Evolutionary conservation across 1,139 yeast genomes (phyloP).

Genomic region (Saccharomycopsis crataegensis): DNA sequence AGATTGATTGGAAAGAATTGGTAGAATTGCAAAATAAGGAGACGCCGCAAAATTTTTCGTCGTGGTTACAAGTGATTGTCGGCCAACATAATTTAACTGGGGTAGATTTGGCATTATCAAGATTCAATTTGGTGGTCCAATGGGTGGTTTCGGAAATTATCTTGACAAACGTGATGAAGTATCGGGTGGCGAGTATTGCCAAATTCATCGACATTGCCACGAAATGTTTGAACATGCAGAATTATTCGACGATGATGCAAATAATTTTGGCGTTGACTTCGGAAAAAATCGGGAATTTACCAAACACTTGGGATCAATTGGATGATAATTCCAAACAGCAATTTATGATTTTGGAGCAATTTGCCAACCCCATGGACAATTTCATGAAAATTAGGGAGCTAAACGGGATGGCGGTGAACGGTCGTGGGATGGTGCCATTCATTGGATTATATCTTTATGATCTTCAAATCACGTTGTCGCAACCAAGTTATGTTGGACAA

Average conservation of each 20-base stretch:
- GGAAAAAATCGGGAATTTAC: constrained; percentile 51
- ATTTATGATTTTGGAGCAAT: constrained; percentile 55
- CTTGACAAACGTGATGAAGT: constrained; percentile 50
- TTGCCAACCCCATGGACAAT: constrained; percentile 58
- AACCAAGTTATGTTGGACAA: not conserved
- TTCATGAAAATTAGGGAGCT: constrained; percentile 59
- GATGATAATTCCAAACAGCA: constrained; percentile 49
- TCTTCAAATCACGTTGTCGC: constrained; percentile 42
- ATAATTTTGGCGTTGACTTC: constrained; percentile 79
- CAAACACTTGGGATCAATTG: constrained; percentile 68
- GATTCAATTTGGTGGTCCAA: constrained; percentile 83
- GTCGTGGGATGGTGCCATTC: constrained; percentile 83
- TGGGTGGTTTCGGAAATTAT: constrained; percentile 90
- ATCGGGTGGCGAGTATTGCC: constrained; percentile 62
- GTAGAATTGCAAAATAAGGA: constrained; percentile 37
- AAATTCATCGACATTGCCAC: constrained; percentile 83
- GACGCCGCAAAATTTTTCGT: constrained; percentile 64
- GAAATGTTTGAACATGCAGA: constrained; percentile 62
- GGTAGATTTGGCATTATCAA: constrained; percentile 72
- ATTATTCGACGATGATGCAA: constrained; percentile 83
- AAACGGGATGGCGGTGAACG: constrained; percentile 54
- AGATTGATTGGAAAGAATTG: constrained; percentile 88
- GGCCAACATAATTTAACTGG: constrained; percentile 53
- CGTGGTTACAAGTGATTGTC: constrained; percentile 71
- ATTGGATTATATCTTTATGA: constrained; percentile 82